A percentile compares a stretch with the other conserved stretches of the same genome.
Conservation (phyloP, 2,329 filamentous ascomycete species). For the Cadophora sp. region DNA sequence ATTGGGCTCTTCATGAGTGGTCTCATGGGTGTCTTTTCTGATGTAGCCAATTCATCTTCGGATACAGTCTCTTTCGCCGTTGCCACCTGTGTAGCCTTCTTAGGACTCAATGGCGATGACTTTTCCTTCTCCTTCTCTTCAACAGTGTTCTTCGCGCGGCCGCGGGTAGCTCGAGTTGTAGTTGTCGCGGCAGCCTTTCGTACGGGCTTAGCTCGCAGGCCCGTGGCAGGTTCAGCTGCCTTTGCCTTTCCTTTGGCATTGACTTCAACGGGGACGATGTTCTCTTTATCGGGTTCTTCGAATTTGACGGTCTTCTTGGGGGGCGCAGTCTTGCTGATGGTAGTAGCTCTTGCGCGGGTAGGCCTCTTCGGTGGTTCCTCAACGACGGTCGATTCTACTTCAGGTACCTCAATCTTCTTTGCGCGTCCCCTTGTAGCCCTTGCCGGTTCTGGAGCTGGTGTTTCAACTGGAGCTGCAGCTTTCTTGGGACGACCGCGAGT, state of each 20-base stretch:
- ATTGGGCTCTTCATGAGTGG: constrained; percentile 62
- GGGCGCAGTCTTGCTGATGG: constrained; percentile 51
- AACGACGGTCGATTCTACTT: constrained; percentile 36
- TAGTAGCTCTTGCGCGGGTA: constrained; percentile 45
- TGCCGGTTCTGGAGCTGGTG: constrained; percentile 30
- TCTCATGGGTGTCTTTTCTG: constrained; percentile 57
- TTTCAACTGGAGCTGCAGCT: constrained; percentile 34
- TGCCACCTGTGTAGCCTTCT: constrained; percentile 67
- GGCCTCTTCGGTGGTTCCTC: constrained; percentile 48
- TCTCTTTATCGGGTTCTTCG: constrained; percentile 68
- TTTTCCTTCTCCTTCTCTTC: constrained; percentile 46
- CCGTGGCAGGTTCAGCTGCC: constrained; percentile 45
- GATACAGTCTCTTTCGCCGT: constrained; percentile 53
- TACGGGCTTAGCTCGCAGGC: constrained; percentile 55
- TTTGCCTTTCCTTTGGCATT: constrained; percentile 48
- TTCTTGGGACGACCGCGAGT: constrained; percentile 56
- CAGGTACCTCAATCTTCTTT: constrained; percentile 37
- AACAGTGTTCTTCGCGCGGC: constrained; percentile 40
- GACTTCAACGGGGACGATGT: constrained; percentile 55
- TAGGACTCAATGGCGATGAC: constrained; percentile 65
- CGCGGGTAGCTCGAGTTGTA: constrained; percentile 41
- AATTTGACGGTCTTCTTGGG: constrained; percentile 69
- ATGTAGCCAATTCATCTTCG: constrained; percentile 65
- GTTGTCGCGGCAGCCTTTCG: constrained; percentile 50
- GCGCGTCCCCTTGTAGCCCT: constrained; percentile 38